Percentiles rank a stretch among this genome's conserved stretches.
Conservation (phyloP, 805 yeast species). For the Metschnikowia aberdeeniae region DNA sequence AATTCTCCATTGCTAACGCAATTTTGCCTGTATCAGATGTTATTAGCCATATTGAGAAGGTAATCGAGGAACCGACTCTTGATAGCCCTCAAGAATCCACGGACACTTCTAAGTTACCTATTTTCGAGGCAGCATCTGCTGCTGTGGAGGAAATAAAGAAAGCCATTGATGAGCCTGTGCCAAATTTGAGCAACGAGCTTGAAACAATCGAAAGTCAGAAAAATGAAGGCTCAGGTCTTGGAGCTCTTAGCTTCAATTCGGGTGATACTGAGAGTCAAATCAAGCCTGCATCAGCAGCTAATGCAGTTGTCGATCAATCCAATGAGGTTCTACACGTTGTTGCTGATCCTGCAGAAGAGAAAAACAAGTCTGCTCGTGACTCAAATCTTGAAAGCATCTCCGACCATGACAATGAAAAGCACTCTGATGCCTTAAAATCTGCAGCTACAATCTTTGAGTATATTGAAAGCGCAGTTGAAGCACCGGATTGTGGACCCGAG, state of each 20-base stretch:
- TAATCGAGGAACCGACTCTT: neutral
- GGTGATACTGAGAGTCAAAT: neutral
- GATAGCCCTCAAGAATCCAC: neutral
- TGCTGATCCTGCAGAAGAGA: too few species aligned
- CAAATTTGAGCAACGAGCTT: neutral
- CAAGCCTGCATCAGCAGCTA: neutral
- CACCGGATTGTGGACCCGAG: neutral
- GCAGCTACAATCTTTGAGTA: neutral
- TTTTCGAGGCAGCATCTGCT: neutral
- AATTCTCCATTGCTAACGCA: neutral
- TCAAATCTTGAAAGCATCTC: neutral
- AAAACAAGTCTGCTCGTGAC: neutral
- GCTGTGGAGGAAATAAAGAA: neutral
- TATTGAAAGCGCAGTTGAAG: slow-evolving; percentile 1
- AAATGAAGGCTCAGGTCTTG: neutral
- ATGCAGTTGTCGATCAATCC: neutral
- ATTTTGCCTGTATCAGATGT: neutral
- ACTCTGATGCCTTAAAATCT: neutral
- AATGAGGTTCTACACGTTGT: too few species aligned
- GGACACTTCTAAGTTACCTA: neutral
- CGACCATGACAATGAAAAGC: neutral
- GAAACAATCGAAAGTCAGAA: neutral
- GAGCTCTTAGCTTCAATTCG: neutral
- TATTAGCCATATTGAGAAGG: neutral
- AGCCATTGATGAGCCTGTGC: neutral